These are phyloP conservation scores for Urostyla sp. DNA, from an alignment of 73 alveolate genomes.

Conservation along the genomic window DNA sequence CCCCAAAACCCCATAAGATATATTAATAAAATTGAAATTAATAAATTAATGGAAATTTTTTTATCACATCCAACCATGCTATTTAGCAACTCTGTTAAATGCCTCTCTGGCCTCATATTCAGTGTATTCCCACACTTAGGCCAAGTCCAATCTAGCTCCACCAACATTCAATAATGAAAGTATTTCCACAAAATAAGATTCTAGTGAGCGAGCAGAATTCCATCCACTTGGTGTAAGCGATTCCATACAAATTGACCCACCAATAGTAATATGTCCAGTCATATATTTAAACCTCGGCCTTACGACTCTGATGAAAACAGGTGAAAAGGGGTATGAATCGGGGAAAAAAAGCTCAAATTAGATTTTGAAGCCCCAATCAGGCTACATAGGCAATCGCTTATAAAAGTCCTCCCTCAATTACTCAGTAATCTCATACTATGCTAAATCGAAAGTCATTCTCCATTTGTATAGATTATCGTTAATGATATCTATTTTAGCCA, in stretches of 20 bases:
- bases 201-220: slow-evolving; percentile 74
- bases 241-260: slow-evolving; percentile 84
- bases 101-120: slow-evolving; percentile 74
- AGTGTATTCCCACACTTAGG: slow-evolving; percentile 33
- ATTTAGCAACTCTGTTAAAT: slow-evolving; percentile 77
- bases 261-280: slow-evolving; percentile 87
- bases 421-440: slow-evolving; percentile 56
- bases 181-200: slow-evolving; percentile 71
- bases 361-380: neutral
- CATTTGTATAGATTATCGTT: slow-evolving; percentile 59
- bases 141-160: slow-evolving; percentile 66
- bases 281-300: slow-evolving; percentile 78
- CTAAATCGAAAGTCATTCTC: slow-evolving; percentile 50
- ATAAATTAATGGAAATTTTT: neutral
- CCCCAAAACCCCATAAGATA: neutral
- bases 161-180: slow-evolving; percentile 60
- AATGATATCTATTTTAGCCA: slow-evolving; percentile 15
- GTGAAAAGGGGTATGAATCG: slow-evolving; percentile 50
- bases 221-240: slow-evolving; percentile 82
- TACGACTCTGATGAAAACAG: slow-evolving; percentile 82
- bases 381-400: neutral
- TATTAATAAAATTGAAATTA: neutral
- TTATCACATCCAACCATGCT: slow-evolving; percentile 72
- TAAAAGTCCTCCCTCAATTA: slow-evolving; percentile 66
- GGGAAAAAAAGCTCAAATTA: slow-evolving; percentile 60